Conservation (phyloP, 305 asterid species). For the Galium porrigens region DNA sequence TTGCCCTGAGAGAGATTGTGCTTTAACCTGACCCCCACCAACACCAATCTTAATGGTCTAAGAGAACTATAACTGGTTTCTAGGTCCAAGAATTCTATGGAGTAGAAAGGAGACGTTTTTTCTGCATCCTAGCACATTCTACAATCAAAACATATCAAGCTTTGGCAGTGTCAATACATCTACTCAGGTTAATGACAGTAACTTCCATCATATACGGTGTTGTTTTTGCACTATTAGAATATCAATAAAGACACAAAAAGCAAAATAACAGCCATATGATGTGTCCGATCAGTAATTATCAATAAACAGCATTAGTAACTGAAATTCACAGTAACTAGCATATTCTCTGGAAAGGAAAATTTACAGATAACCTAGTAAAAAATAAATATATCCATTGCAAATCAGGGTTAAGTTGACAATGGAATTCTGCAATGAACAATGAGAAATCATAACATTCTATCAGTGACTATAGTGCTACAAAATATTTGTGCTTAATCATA, state of each 20-base stretch:
- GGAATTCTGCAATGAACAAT: neutral
- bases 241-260: neutral
- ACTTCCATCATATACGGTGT: neutral
- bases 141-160: neutral
- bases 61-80: neutral
- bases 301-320: neutral
- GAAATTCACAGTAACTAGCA: neutral
- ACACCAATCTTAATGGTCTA: neutral
- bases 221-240: neutral
- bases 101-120: neutral
- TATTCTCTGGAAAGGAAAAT: neutral
- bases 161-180: neutral
- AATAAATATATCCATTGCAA: neutral
- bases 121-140: neutral
- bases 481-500: neutral
- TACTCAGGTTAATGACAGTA: neutral
- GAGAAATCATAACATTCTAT: neutral
- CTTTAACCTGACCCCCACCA: neutral
- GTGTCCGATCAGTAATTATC: neutral
- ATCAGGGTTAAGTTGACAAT: neutral
- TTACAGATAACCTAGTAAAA: neutral
- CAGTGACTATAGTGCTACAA: neutral
- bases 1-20: neutral
- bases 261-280: neutral
- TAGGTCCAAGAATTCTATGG: neutral